These are phyloP conservation scores for Hygrophorus pudorinus DNA, from an alignment of 768 basidiomycete species.

Conservation along the genomic window DNA sequence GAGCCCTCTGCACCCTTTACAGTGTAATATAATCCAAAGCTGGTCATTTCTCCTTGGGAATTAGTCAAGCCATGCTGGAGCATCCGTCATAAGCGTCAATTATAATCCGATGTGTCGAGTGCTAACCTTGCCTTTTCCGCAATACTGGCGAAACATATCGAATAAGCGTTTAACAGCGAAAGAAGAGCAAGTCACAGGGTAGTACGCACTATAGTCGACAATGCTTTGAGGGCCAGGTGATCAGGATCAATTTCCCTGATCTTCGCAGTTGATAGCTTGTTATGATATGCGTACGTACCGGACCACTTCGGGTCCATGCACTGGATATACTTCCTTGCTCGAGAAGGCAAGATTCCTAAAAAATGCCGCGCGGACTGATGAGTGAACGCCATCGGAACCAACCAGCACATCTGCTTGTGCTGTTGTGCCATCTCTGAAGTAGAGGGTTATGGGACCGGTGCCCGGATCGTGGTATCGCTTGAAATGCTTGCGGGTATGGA, in stretches of 20 bases:
- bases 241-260: constrained; percentile 8
- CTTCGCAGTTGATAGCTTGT: constrained; percentile 3
- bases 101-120: too few species aligned
- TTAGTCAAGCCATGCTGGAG: constrained; percentile 17
- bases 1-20: constrained; percentile 13
- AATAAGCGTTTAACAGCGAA: too few species aligned
- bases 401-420: constrained; percentile 26
- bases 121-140: too few species aligned
- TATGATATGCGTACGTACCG: constrained; percentile 13
- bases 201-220: constrained; percentile 10
- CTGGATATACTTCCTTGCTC: neutral
- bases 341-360: constrained; percentile 7
- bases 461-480: constrained; percentile 7
- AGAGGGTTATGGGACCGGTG: constrained; percentile 10
- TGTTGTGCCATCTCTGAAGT: constrained; percentile 17
- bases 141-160: too few species aligned
- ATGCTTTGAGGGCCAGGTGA: constrained; percentile 8
- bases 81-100: neutral
- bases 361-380: constrained; percentile 13
- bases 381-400: constrained; percentile 33
- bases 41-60: constrained; percentile 14
- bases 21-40: constrained; percentile 14
- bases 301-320: constrained; percentile 11
- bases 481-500: constrained; percentile 17
- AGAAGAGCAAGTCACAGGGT: constrained; percentile 1